Evolutionary conservation across 208 protist species (phyloP).

Genomic region (Trypanosoma scelopori): DNA sequence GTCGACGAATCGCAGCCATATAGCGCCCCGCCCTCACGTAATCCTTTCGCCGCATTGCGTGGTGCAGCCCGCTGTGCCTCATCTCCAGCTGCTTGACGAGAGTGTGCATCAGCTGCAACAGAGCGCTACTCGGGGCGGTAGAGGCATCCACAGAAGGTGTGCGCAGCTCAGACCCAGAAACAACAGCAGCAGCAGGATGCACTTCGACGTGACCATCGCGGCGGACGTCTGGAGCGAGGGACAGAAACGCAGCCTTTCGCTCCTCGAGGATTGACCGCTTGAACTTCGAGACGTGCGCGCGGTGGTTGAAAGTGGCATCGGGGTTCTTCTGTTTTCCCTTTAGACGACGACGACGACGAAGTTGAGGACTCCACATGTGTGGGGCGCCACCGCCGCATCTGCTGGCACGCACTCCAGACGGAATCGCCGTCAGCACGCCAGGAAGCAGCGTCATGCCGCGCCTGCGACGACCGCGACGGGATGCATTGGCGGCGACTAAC

Average conservation of each 20-base stretch:
- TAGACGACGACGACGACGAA: not conserved
- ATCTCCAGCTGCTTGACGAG: slow-evolving; percentile 27
- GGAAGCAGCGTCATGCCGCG: not conserved
- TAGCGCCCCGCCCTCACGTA: slow-evolving; percentile 3
- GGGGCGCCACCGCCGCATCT: not conserved
- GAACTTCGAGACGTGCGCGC: slow-evolving; percentile 36
- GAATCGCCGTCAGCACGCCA: not conserved
- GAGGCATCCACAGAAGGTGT: not conserved
- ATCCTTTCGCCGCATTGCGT: slow-evolving; percentile 29
- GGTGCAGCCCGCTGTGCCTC: slow-evolving; percentile 26
- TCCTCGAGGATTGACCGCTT: slow-evolving; percentile 40
- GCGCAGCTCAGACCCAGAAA: not conserved
- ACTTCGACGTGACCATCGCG: not conserved
- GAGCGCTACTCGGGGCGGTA: not conserved
- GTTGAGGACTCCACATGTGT: no score
- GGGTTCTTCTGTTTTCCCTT: slow-evolving; percentile 40
- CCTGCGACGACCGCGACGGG: not conserved
- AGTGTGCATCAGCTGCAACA: slow-evolving; percentile 2
- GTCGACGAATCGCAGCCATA: slow-evolving; percentile 4
- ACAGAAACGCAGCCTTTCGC: slow-evolving; percentile 27
- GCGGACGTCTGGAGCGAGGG: not conserved
- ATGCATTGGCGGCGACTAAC: not conserved
- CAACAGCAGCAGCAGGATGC: not conserved
- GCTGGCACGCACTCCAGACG: not conserved
- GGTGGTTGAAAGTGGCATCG: slow-evolving; percentile 40